phyloP scores from a whole-genome alignment of 2,329 filamentous ascomycete species.

The Knufia petricola region DNA sequence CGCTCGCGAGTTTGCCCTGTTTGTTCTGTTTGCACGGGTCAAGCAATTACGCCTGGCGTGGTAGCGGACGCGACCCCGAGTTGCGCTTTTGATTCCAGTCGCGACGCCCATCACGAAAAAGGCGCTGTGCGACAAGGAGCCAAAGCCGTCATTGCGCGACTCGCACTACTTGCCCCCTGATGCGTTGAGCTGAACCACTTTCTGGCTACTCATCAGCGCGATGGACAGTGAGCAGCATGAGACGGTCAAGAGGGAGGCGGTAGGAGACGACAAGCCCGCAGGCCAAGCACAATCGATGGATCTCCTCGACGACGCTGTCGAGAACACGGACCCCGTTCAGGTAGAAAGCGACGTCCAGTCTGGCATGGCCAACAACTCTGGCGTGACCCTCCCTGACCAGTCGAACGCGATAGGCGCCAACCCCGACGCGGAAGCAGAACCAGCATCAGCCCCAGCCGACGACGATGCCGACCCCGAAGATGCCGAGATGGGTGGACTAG shows the following conservation, averaged over 20 bases:
- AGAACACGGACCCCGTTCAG: neutral
- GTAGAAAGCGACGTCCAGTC: neutral
- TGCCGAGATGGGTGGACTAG: constrained; percentile 68
- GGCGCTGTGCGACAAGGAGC: too few relatives aligned
- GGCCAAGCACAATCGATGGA: constrained; percentile 4
- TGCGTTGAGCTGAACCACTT: neutral
- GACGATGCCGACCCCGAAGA: constrained; percentile 53
- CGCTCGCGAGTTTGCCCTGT: too few relatives aligned
- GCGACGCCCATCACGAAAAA: too few relatives aligned
- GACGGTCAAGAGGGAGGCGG: constrained; percentile 6
- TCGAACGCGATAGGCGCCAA: constrained; percentile 39
- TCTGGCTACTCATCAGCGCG: neutral
- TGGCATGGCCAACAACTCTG: constrained; percentile 1
- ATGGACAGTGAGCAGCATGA: constrained; percentile 2
- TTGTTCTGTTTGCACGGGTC: too few relatives aligned
- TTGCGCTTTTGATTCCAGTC: neutral
- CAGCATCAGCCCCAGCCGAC: constrained; percentile 53
- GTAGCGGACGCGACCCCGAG: neutral
- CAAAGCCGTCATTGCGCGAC: too few relatives aligned
- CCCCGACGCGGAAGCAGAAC: constrained; percentile 55
- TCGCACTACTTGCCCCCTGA: neutral
- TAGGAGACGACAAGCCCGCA: constrained; percentile 5
- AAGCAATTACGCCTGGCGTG: neutral
- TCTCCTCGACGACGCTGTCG: neutral
- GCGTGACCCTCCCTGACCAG: neutral